A percentile compares a stretch with the other conserved stretches of the same genome.
These are phyloP conservation scores for Pisolithus microcarpus DNA, from an alignment of 768 basidiomycete species.

Conservation along the genomic window DNA sequence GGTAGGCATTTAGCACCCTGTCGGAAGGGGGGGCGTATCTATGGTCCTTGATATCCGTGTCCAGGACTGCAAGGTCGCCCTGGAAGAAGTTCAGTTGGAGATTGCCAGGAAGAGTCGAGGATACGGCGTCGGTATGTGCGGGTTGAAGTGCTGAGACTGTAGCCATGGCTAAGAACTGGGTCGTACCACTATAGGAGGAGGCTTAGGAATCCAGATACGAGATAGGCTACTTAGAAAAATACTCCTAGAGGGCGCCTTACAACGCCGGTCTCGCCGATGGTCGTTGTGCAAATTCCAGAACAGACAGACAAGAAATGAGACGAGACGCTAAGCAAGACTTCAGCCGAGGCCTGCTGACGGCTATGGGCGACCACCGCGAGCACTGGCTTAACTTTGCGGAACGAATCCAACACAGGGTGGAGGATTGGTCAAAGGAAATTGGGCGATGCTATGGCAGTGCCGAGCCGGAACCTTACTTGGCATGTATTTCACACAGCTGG, in stretches of 20 bases:
- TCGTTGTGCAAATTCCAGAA: too few relatives aligned
- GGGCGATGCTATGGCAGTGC: not conserved
- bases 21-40: slow-evolving; percentile 40
- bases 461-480: not conserved
- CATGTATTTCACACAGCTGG: not conserved
- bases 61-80: slow-evolving; percentile 46
- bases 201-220: too few relatives aligned
- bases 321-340: too few relatives aligned
- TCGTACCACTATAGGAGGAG: too few relatives aligned
- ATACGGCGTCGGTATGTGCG: slow-evolving; percentile 32
- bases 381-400: too few relatives aligned
- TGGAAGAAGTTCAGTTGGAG: slow-evolving; percentile 40
- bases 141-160: slow-evolving; percentile 30
- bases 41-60: slow-evolving; percentile 58
- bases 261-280: too few relatives aligned
- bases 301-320: too few relatives aligned
- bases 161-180: not conserved
- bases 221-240: too few relatives aligned
- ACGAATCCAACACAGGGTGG: not conserved
- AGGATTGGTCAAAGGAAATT: not conserved
- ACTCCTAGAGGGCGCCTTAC: too few relatives aligned
- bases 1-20: slow-evolving; percentile 5
- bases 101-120: slow-evolving; percentile 26
- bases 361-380: too few relatives aligned
- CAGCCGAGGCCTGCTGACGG: too few relatives aligned